These are phyloP conservation scores for Cynanchum wilfordii DNA, from an alignment of 257 asterid species.

Conservation along the genomic window DNA sequence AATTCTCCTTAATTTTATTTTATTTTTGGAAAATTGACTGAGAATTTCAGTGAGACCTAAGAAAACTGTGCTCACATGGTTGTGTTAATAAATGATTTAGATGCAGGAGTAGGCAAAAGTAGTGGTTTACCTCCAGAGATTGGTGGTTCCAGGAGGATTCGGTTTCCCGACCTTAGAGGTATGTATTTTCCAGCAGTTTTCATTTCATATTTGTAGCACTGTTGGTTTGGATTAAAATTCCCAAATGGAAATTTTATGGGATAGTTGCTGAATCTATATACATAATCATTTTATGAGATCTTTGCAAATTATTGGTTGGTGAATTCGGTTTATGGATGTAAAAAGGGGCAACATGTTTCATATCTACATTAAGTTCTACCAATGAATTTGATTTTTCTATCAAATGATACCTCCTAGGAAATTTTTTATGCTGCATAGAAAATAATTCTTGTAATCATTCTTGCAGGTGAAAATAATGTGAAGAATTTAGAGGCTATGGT, in stretches of 20 bases:
- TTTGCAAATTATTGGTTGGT: not conserved
- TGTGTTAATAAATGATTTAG: slow-evolving; percentile 25
- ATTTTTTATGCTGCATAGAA: too few relatives aligned
- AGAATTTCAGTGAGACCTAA: not conserved
- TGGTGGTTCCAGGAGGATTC: slow-evolving; percentile 48
- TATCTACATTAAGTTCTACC: not conserved
- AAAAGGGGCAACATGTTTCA: not conserved
- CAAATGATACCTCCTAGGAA: not conserved
- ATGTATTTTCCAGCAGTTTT: not conserved
- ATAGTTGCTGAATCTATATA: not conserved
- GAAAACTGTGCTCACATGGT: not conserved
- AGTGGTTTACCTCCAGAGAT: slow-evolving; percentile 41
- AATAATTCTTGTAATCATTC: not conserved
- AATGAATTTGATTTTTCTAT: not conserved
- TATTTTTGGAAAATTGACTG: not conserved
- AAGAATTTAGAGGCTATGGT: slow-evolving; percentile 26
- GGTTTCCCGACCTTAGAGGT: slow-evolving; percentile 71
- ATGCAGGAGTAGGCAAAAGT: slow-evolving; percentile 41
- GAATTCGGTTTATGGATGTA: not conserved
- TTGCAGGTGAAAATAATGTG: slow-evolving; percentile 23
- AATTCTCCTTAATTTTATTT: not conserved
- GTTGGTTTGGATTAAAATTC: not conserved
- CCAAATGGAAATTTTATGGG: not conserved
- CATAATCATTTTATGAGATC: not conserved
- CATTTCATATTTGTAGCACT: not conserved